Conservation (phyloP, 331 rosid genomes). For the Saraca asoca region DNA sequence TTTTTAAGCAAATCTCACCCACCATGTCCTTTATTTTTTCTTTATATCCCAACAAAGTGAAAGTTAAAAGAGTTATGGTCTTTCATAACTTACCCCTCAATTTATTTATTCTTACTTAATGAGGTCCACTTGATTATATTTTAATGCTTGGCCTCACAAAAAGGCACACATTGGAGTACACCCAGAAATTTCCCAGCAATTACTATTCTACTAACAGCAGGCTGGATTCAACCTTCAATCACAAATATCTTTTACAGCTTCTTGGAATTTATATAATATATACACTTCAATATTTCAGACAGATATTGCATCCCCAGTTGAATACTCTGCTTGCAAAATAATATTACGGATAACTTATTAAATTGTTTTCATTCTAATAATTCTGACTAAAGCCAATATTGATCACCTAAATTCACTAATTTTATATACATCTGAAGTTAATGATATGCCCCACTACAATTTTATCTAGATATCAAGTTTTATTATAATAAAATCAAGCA, state of each 20-base stretch:
- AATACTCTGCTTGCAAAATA: constrained; percentile 25
- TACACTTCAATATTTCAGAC: constrained; percentile 11
- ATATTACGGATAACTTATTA: constrained; percentile 15
- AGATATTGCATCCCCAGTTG: constrained; percentile 29
- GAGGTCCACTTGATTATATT: constrained; percentile 35
- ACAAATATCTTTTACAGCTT: constrained; percentile 24
- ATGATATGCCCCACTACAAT: constrained; percentile 50
- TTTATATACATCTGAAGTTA: constrained; percentile 42
- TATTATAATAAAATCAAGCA: constrained; percentile 23
- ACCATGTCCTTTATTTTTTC: constrained; percentile 5
- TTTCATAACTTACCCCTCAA: constrained; percentile 19
- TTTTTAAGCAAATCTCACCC: constrained; percentile 33
- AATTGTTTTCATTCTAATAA: constrained; percentile 29
- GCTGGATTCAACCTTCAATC: constrained; percentile 25
- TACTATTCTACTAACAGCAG: too few relatives aligned
- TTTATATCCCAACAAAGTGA: not conserved
- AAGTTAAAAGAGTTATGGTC: not conserved
- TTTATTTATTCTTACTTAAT: too few relatives aligned
- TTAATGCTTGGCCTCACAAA: constrained; percentile 18
- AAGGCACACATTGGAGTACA: constrained; percentile 24
- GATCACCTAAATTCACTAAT: constrained; percentile 35
- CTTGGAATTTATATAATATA: constrained; percentile 4
- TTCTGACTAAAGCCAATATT: constrained; percentile 41
- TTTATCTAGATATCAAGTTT: constrained; percentile 26
- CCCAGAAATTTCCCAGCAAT: constrained; percentile 39